Evolutionary conservation across 2,329 filamentous ascomycete genomes (phyloP).

Genomic region (Xylariaceae sp.): DNA sequence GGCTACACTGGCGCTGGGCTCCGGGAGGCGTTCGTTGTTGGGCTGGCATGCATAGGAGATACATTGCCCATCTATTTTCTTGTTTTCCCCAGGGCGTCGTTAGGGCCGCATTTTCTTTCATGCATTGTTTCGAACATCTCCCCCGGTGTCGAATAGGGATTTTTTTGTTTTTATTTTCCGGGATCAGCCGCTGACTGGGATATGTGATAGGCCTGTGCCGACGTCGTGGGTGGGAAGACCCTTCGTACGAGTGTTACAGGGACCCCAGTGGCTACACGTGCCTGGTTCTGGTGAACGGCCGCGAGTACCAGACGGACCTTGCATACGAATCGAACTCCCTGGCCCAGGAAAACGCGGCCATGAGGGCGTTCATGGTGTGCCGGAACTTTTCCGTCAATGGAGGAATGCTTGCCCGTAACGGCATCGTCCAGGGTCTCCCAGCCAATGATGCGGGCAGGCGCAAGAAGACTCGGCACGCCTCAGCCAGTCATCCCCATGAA

Average conservation of each 20-base stretch:
- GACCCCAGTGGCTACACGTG: constrained; percentile 75
- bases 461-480: constrained; percentile 49
- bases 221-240: constrained; percentile 89
- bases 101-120: constrained; percentile 27
- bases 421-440: constrained; percentile 62
- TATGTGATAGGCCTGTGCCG: constrained; percentile 73
- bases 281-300: constrained; percentile 89
- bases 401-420: constrained; percentile 73
- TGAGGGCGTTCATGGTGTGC: constrained; percentile 96
- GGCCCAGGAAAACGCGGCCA: constrained; percentile 88
- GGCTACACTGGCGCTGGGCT: constrained; percentile 20
- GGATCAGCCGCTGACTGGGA: constrained; percentile 31
- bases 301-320: constrained; percentile 89
- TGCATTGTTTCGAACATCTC: constrained; percentile 18
- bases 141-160: constrained; percentile 23
- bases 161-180: constrained; percentile 11
- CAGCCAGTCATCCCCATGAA: constrained; percentile 37
- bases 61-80: constrained; percentile 25
- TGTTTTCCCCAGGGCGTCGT: constrained; percentile 21
- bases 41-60: constrained; percentile 33
- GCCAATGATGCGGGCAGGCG: constrained; percentile 48
- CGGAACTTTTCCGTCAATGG: constrained; percentile 96
- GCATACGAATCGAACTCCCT: constrained; percentile 75
- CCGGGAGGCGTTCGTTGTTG: constrained; percentile 21
- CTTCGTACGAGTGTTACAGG: constrained; percentile 77